A percentile compares a stretch with the other conserved stretches of the same genome.
Conservation (phyloP, 1,284 basidiomycete species). For the Bondarzewia mesenterica region DNA sequence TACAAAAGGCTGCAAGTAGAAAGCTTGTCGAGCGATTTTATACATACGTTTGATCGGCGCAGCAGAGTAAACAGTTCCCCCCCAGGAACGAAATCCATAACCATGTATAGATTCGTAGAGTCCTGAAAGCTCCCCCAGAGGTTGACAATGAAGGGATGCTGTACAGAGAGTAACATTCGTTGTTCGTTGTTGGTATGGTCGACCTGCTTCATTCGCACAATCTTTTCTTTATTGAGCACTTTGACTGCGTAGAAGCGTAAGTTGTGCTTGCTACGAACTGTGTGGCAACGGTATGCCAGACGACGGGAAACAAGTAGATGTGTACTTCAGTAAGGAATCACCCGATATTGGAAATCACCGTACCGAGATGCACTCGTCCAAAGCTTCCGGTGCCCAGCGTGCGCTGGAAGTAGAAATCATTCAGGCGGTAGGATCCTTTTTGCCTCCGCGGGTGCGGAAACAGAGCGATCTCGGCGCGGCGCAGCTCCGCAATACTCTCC, state of each 20-base stretch:
- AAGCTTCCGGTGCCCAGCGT: slow-evolving; percentile 93
- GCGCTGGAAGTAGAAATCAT: slow-evolving; percentile 69
- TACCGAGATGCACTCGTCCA: slow-evolving; percentile 89
- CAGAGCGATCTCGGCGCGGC: slow-evolving; percentile 7
- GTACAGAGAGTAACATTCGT: slow-evolving; percentile 80
- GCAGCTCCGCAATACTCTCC: slow-evolving; percentile 30
- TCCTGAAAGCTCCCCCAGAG: slow-evolving; percentile 99
- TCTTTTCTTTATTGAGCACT: slow-evolving; percentile 89
- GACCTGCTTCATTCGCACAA: slow-evolving; percentile 94
- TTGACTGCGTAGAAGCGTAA: slow-evolving; percentile 93
- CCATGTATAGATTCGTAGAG: slow-evolving; percentile 93
- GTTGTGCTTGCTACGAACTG: slow-evolving; percentile 88
- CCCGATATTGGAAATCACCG: slow-evolving; percentile 15
- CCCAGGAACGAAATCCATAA: slow-evolving; percentile 99
- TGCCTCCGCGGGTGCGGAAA: slow-evolving; percentile 28
- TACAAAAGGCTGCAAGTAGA: no score
- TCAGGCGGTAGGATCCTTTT: slow-evolving; percentile 63
- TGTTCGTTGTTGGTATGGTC: slow-evolving; percentile 98
- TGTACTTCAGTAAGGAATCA: not conserved
- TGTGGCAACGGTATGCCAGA: not conserved
- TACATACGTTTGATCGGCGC: slow-evolving; percentile 76
- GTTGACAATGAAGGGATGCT: slow-evolving; percentile 96
- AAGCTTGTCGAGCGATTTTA: no score
- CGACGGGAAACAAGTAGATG: not conserved
- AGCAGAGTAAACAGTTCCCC: slow-evolving; percentile 93